Base-by-base conservation (phyloP, 2,329 filamentous ascomycete genomes). In the Aphanoascus verrucosus region DNA sequence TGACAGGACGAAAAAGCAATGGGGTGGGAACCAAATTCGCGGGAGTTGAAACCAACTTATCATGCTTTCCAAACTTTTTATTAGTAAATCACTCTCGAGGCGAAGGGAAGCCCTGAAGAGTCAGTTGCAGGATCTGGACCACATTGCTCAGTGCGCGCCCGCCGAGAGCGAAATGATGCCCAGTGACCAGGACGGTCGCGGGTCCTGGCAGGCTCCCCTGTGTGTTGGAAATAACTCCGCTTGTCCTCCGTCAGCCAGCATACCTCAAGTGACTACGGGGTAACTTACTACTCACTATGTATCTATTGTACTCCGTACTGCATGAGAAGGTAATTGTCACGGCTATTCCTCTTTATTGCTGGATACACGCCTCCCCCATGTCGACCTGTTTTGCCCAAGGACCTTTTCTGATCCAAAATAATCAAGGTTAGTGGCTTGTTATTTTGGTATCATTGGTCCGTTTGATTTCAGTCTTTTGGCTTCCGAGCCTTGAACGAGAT, bases 401-500 rank as follows among this genome's bases (percentile, higher is more conserved):
- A 34, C 32, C 35, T 31, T 14, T 50, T 50, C 38, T 50, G 19
- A 32, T 20, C 35, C 47, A 49, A 41, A 49, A 42, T 42, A 41
- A 42, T 51, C 28, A 9, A 9, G n/a, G 32, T 19, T 51, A 51
- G 40, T 51, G 49, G 40, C 49, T 51, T 51, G 11, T 44, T 43
- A 6, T n/a, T 14, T 12, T 12, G 11, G 17, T 43, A 34, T 37
- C 23, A 51, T 51, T 51, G 49, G 49, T 44, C 38, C 38, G 31
- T 51, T 44, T 44, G 40, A 35, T 51, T 44, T 31, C 49, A 44
- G 32, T 51, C 49, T 51, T 51, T 51, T 51, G 49, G 49, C 50
- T 53, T 46, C 42, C 43, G 50, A 46, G 50, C 50, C 50, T 53
- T 53, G 50, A 40, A 53, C 50, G 23, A 53, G 43, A 53, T 53